These are phyloP conservation scores for Neostapfia colusana DNA, from an alignment of 176 grass and related monocot species.

Conservation along the genomic window DNA sequence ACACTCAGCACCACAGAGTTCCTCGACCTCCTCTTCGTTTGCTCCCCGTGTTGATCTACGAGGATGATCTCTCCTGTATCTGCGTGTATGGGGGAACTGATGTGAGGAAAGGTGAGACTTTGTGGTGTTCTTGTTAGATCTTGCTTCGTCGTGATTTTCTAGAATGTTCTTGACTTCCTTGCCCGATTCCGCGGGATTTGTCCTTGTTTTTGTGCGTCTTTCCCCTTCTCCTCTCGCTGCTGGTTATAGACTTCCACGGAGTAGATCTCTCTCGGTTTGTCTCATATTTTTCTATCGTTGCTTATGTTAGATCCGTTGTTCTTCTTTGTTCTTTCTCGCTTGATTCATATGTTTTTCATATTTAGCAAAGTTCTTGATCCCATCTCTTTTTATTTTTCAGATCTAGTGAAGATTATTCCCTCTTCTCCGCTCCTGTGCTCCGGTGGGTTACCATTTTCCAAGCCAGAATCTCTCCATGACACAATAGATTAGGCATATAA, in stretches of 20 bases:
- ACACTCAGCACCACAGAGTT: constrained; percentile 1
- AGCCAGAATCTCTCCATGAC: no score
- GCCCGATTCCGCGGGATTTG: neutral
- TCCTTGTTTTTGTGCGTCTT: neutral
- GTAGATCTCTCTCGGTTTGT: constrained; percentile 20
- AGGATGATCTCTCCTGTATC: neutral
- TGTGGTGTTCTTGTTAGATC: neutral
- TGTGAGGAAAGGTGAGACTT: constrained; percentile 34
- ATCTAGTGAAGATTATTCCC: no score
- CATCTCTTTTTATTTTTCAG: no score
- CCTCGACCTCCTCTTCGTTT: neutral
- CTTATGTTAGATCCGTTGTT: no score
- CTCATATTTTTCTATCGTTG: constrained; percentile 1
- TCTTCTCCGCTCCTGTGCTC: no score
- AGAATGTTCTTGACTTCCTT: neutral
- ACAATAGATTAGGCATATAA: no score
- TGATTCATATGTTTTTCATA: no score
- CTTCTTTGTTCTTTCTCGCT: no score
- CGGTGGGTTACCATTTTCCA: no score
- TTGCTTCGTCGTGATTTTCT: constrained; percentile 20
- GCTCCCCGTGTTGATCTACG: constrained; percentile 36
- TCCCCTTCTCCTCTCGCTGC: neutral
- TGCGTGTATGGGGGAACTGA: neutral
- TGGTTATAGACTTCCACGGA: neutral
- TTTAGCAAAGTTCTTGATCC: no score